Conservation (phyloP, 2,329 filamentous ascomycete species). For the Nemania diffusa region DNA sequence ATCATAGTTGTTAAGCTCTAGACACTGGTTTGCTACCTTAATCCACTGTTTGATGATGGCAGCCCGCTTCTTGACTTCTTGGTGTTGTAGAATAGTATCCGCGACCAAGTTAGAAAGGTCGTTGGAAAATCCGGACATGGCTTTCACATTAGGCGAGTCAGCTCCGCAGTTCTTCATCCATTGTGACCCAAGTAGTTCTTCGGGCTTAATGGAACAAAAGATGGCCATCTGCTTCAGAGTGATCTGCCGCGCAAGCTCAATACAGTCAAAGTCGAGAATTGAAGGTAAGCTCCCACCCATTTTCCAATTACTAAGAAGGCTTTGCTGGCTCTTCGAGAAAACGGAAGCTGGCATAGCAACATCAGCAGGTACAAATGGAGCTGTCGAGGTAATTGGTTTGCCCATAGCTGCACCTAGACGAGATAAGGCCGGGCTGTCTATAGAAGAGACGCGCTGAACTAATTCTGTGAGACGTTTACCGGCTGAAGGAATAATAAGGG, state of each 20-base stretch:
- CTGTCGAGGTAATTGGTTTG: constrained; percentile 82
- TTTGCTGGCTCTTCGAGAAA: constrained; percentile 80
- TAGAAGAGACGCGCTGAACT: constrained; percentile 78
- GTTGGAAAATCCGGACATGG: constrained; percentile 92
- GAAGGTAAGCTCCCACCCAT: constrained; percentile 74
- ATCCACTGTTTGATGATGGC: constrained; percentile 97
- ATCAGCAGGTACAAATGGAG: constrained; percentile 76
- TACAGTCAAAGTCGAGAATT: constrained; percentile 88
- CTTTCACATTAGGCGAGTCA: constrained; percentile 87
- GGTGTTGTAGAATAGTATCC: constrained; percentile 86
- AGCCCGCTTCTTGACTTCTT: constrained; percentile 94
- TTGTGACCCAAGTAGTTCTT: constrained; percentile 89
- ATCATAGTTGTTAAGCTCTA: constrained; percentile 95
- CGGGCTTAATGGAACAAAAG: constrained; percentile 90
- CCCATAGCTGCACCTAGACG: constrained; percentile 86
- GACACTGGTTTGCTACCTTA: constrained; percentile 87
- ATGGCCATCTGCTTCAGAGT: constrained; percentile 91
- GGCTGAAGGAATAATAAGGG: constrained; percentile 75
- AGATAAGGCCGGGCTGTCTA: constrained; percentile 80
- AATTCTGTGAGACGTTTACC: constrained; percentile 84
- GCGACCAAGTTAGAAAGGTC: constrained; percentile 93
- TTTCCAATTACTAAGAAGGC: constrained; percentile 78
- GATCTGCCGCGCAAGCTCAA: constrained; percentile 91
- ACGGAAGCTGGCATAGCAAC: constrained; percentile 75
- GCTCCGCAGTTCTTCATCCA: constrained; percentile 91